Conservation (phyloP, 202 grass and related monocot genomes). For the Panicum virgatum region DNA sequence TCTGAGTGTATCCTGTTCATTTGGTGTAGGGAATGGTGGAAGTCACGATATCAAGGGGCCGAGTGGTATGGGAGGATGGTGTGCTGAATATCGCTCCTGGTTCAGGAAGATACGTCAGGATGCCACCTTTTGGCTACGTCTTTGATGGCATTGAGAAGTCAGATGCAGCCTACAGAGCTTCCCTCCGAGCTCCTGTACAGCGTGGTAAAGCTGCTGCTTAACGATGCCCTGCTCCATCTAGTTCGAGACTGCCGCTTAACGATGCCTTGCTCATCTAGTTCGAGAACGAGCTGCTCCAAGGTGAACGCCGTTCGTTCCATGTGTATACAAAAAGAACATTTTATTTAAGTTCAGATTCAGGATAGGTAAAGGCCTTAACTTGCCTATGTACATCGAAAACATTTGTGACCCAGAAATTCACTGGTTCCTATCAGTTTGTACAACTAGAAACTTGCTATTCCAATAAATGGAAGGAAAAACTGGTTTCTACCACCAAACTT, state of each 20-base stretch:
- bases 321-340: background rate
- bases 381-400: constrained; percentile 29
- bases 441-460: background rate
- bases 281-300: constrained; percentile 17
- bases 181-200: constrained; percentile 72
- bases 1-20: constrained; percentile 2
- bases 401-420: background rate
- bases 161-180: constrained; percentile 64
- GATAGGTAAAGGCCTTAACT: constrained; percentile 26
- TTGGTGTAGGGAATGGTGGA: constrained; percentile 87
- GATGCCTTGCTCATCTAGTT: constrained; percentile 3
- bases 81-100: constrained; percentile 63
- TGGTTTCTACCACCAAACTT: background rate
- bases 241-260: constrained; percentile 38
- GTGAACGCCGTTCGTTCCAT: constrained; percentile 1
- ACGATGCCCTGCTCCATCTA: background rate
- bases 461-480: background rate
- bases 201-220: constrained; percentile 50
- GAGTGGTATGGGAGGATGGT: constrained; percentile 80
- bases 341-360: constrained; percentile 25
- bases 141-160: constrained; percentile 88
- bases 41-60: constrained; percentile 79
- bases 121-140: constrained; percentile 73
- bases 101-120: constrained; percentile 73
- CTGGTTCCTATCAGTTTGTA: background rate